Evolutionary conservation across 2,329 filamentous ascomycete genomes (phyloP), one percentile per base, ranked within the genome.

Genomic region (Sporothrix pseudoabietina): DNA sequence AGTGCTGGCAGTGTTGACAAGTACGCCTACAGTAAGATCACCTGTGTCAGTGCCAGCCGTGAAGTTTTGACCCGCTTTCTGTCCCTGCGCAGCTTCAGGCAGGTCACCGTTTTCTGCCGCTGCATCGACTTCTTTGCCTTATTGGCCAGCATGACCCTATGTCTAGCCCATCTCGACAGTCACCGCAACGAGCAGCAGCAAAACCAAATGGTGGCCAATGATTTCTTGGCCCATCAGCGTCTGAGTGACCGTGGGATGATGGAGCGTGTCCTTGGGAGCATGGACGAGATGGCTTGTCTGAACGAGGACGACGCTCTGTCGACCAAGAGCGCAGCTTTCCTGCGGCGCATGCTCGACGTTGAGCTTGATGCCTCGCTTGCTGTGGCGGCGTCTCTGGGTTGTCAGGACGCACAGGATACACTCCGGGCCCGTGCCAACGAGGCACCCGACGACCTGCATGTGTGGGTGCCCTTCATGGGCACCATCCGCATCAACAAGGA

Each of bases 381-480:
- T 4, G 59, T 71, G 26, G 32, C 59, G 2, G 71, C 66, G 3
- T 41, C 71, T 5, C n/a, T 44, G 8, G 73, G 71, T 26, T 72
- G 66, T 30, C 10, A 30, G 4, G 39, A 70, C 6, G 72, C 65
- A 0, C 54, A 69, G 35, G 65, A 54, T 1, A 49, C 35, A 22
- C 26, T 49, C 4, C 30, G 47, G 1, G 47, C 8, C 0, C 66
- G 16, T 9, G 26, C 39, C 54, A 66, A n/a, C 10, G n/a, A 41
- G 1, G 4, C 16, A 3, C 57, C 61, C 44, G 72, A 70, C 10
- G 72, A 72, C 47, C 73, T 78, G 5, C 75, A 76, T 22, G 81
- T 87, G 14, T 77, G 80, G 14, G 81, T 86, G 22, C 85, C 85
- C 0, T 82, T 83, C 55, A 79, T 84, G 30, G 83, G 84, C 0